These are phyloP conservation scores for Grosmannia serpens DNA, from an alignment of 2,329 filamentous ascomycete genomes.

Conservation along the genomic window DNA sequence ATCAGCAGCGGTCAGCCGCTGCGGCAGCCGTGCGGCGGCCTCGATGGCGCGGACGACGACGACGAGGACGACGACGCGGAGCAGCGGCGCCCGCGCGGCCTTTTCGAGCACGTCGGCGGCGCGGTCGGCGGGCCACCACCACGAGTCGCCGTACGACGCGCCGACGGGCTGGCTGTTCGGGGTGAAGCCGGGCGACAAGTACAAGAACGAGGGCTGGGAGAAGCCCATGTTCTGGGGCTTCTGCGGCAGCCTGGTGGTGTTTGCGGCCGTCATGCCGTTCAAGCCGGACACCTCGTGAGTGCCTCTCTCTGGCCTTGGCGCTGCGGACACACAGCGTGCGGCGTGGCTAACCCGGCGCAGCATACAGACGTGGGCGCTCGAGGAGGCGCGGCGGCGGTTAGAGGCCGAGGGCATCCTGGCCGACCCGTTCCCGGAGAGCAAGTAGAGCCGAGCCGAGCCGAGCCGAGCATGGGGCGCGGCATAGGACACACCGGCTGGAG, in stretches of 20 bases:
- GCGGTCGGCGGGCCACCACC: constrained; percentile 24
- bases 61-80: not conserved
- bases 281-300: constrained; percentile 99
- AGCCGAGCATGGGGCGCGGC: too few relatives aligned
- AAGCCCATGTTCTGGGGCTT: constrained; percentile 74
- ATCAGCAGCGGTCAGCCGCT: not conserved
- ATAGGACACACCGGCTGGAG: too few relatives aligned
- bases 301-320: too few relatives aligned
- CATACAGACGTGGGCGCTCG: constrained; percentile 98
- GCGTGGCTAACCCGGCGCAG: constrained; percentile 31
- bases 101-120: constrained; percentile 8
- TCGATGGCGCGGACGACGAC: constrained; percentile 3
- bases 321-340: not conserved
- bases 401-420: constrained; percentile 90
- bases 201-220: constrained; percentile 96
- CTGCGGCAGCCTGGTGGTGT: constrained; percentile 62
- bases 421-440: constrained; percentile 57
- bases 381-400: constrained; percentile 89
- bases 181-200: constrained; percentile 89
- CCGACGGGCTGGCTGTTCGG: constrained; percentile 89
- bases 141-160: constrained; percentile 76
- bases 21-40: not conserved
- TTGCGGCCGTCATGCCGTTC: constrained; percentile 75
- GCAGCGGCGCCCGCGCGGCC: constrained; percentile 3
- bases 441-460: too few relatives aligned